A percentile compares a stretch with the other conserved stretches of the same genome.
These are phyloP conservation scores for Liquidambar formosana DNA, from an alignment of 164 flowering plant species.

Conservation along the genomic window DNA sequence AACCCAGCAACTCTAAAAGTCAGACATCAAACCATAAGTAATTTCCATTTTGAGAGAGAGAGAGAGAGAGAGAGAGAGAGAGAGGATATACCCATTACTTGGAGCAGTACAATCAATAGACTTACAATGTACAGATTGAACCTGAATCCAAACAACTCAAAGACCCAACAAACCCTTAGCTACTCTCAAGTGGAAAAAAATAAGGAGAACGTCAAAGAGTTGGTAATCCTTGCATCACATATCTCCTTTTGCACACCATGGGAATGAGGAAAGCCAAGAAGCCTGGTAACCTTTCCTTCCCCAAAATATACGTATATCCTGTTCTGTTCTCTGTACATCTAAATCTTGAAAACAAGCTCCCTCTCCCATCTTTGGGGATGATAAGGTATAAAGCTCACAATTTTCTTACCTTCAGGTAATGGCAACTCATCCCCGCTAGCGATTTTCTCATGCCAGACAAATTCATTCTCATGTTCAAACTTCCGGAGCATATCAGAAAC, in stretches of 20 bases:
- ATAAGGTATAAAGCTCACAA: slow-evolving; percentile 46
- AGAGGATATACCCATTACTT: not conserved
- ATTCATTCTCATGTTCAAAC: slow-evolving; percentile 53
- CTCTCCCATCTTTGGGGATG: slow-evolving; percentile 42
- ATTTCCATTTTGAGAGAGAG: too few relatives aligned
- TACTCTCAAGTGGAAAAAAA: too few relatives aligned
- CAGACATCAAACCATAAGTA: too few relatives aligned
- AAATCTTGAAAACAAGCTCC: slow-evolving; percentile 45
- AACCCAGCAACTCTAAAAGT: too few relatives aligned
- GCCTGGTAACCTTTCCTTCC: not conserved
- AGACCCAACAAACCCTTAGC: not conserved
- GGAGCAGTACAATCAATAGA: not conserved
- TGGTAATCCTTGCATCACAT: not conserved
- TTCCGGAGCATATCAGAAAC: slow-evolving; percentile 39
- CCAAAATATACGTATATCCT: not conserved
- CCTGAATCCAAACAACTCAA: too few relatives aligned
- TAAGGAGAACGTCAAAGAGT: too few relatives aligned
- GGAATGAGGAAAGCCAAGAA: not conserved
- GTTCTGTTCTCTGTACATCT: slow-evolving; percentile 11
- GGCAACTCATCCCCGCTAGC: slow-evolving; percentile 48
- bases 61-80: too few relatives aligned
- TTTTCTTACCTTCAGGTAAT: slow-evolving; percentile 41
- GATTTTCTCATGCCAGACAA: slow-evolving; percentile 53
- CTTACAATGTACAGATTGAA: not conserved
- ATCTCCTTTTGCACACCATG: not conserved